These are phyloP conservation scores for Simplicillium aogashimaense DNA, from an alignment of 2,329 filamentous ascomycete genomes.

Conservation along the genomic window DNA sequence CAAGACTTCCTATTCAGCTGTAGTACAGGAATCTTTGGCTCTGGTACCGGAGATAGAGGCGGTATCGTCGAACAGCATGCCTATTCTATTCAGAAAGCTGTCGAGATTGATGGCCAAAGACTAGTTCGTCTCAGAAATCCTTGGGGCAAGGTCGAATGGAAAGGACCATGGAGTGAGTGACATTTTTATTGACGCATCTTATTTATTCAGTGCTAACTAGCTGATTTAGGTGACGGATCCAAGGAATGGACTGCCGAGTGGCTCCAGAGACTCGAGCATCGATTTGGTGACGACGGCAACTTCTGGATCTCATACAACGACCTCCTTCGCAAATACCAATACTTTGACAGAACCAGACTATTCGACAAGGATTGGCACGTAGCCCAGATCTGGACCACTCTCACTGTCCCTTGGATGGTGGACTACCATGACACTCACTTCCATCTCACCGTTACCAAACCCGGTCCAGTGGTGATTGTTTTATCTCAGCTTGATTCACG, in stretches of 20 bases:
- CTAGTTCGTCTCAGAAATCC: constrained; percentile 63
- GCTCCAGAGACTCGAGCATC: constrained; percentile 62
- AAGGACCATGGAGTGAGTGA: constrained; percentile 51
- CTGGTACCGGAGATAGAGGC: constrained; percentile 36
- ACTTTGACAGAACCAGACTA: constrained; percentile 47
- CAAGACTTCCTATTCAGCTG: constrained; percentile 64
- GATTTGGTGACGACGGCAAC: constrained; percentile 66
- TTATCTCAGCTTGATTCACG: constrained; percentile 47
- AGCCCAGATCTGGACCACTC: constrained; percentile 35
- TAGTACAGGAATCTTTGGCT: constrained; percentile 35
- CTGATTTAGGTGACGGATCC: constrained; percentile 51
- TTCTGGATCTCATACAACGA: constrained; percentile 53
- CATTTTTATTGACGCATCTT: no score
- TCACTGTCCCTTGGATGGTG: constrained; percentile 45
- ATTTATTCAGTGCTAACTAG: no score
- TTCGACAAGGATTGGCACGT: constrained; percentile 46
- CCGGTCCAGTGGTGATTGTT: constrained; percentile 43
- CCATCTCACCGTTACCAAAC: constrained; percentile 35
- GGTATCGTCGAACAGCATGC: constrained; percentile 51
- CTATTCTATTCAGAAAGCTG: constrained; percentile 51
- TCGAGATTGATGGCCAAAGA: constrained; percentile 46
- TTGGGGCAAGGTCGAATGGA: constrained; percentile 76
- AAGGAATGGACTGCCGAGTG: constrained; percentile 78
- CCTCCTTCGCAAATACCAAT: constrained; percentile 47
- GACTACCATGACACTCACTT: constrained; percentile 46